Conservation (phyloP, 2,329 filamentous ascomycete species). For the Ophidiomyces ophidiicola region DNA sequence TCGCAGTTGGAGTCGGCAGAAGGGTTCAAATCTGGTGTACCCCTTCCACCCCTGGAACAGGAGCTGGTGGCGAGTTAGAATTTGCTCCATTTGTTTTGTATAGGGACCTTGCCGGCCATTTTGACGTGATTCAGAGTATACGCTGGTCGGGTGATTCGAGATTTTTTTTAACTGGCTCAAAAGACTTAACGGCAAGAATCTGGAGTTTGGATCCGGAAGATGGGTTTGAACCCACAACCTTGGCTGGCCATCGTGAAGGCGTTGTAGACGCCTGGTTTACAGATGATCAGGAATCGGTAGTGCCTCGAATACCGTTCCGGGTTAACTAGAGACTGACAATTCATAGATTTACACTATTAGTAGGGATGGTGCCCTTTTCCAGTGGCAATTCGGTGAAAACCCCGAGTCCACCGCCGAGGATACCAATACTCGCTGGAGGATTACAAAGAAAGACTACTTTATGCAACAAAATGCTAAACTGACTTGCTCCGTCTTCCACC, state of each 20-base stretch:
- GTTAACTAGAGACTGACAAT: constrained; percentile 6
- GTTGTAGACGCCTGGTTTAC: constrained; percentile 97
- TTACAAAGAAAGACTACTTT: constrained; percentile 84
- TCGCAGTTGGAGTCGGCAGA: constrained; percentile 76
- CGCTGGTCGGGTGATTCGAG: constrained; percentile 94
- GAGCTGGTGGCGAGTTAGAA: constrained; percentile 68
- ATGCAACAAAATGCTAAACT: constrained; percentile 80
- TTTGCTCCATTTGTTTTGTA: constrained; percentile 91
- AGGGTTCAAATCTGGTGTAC: constrained; percentile 94
- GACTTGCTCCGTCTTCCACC: constrained; percentile 80
- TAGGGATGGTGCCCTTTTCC: constrained; percentile 91
- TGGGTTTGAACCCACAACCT: constrained; percentile 75
- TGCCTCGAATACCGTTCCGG: neutral
- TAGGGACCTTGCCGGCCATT: constrained; percentile 75
- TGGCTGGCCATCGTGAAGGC: constrained; percentile 80
- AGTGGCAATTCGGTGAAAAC: constrained; percentile 69
- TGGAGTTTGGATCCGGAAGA: constrained; percentile 86
- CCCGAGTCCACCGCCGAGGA: constrained; percentile 50
- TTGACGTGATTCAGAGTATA: constrained; percentile 71
- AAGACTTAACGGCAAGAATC: constrained; percentile 83
- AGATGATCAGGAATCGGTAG: constrained; percentile 67
- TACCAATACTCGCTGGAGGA: constrained; percentile 72
- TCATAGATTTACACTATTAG: constrained; percentile 75
- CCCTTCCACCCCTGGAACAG: constrained; percentile 73
- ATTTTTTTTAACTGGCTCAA: constrained; percentile 86